Conservation (phyloP, 2,329 filamentous ascomycete genomes). For the Elsinoe ampelina region DNA sequence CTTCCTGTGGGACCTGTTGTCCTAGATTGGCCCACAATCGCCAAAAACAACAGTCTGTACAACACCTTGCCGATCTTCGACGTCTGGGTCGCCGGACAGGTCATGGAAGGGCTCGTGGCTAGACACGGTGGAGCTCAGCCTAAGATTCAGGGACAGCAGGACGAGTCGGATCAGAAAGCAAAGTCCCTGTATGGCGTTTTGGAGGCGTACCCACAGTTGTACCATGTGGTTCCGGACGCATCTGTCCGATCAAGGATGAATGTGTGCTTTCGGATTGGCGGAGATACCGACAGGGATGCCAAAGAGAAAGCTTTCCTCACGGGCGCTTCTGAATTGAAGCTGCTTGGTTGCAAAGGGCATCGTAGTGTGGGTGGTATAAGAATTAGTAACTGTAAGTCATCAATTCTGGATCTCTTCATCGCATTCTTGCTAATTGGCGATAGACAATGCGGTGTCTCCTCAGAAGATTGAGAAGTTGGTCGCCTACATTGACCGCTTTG, state of each 20-base stretch:
- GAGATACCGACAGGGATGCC: slow-evolving; percentile 47
- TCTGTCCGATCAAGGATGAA: slow-evolving; percentile 80
- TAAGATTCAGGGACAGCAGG: slow-evolving; percentile 69
- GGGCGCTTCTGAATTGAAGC: slow-evolving; percentile 55
- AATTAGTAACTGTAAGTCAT: slow-evolving; percentile 58
- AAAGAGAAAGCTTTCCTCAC: slow-evolving; percentile 74
- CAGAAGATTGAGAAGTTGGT: slow-evolving; percentile 60
- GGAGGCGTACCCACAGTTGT: slow-evolving; percentile 64
- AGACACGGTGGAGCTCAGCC: slow-evolving; percentile 42
- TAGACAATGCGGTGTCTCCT: slow-evolving; percentile 66
- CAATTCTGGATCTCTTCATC: not conserved
- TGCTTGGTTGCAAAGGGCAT: slow-evolving; percentile 82
- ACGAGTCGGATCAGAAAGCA: slow-evolving; percentile 65
- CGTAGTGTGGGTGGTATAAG: slow-evolving; percentile 78
- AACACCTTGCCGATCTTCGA: slow-evolving; percentile 95
- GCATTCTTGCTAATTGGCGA: not conserved
- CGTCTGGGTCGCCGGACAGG: slow-evolving; percentile 82
- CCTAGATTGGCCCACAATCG: slow-evolving; percentile 72
- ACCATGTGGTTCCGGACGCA: slow-evolving; percentile 68
- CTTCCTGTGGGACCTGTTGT: slow-evolving; percentile 72
- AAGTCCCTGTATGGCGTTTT: slow-evolving; percentile 65
- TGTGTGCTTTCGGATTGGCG: slow-evolving; percentile 75
- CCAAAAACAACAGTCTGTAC: slow-evolving; percentile 91
- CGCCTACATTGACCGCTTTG: not conserved
- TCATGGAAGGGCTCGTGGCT: slow-evolving; percentile 65